Evolutionary conservation across 1,284 basidiomycete species (phyloP).

Genomic region (Apiotrichum gracile): DNA sequence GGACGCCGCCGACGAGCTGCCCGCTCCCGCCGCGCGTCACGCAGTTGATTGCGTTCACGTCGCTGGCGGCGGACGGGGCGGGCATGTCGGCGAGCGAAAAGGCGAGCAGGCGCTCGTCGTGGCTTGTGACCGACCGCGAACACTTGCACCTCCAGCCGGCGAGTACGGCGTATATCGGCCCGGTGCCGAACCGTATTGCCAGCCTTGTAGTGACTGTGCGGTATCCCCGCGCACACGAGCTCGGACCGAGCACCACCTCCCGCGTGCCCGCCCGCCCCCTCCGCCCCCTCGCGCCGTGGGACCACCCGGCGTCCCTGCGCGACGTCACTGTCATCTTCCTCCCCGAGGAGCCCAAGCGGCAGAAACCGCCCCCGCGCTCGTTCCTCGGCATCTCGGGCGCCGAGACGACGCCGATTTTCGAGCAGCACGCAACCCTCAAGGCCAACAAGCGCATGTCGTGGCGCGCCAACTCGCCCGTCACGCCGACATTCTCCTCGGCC

Average conservation of each 20-base stretch:
- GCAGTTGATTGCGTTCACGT: slow-evolving; percentile 11
- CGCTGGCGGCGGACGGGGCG: slow-evolving; percentile 3
- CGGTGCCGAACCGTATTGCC: slow-evolving; percentile 4
- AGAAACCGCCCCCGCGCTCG: neutral
- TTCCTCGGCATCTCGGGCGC: neutral
- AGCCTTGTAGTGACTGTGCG: slow-evolving; percentile 10
- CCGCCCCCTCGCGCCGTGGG: slow-evolving; percentile 1
- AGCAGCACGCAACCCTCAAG: neutral
- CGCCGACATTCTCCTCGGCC: neutral
- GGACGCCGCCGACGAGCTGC: neutral
- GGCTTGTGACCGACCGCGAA: neutral
- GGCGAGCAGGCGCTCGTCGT: neutral
- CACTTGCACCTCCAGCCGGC: neutral
- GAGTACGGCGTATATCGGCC: slow-evolving; percentile 6
- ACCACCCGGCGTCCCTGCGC: neutral
- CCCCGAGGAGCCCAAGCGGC: neutral
- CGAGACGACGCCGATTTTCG: neutral
- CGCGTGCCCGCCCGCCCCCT: neutral
- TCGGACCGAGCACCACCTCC: neutral
- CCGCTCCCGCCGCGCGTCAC: slow-evolving; percentile 4
- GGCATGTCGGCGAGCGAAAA: neutral
- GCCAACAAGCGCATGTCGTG: neutral
- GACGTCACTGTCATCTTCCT: neutral
- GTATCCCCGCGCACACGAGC: slow-evolving; percentile 1
- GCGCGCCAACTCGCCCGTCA: neutral